Evolutionary conservation across 148 eudicot genomes (phyloP).

Genomic region (Suaeda aralocaspica): DNA sequence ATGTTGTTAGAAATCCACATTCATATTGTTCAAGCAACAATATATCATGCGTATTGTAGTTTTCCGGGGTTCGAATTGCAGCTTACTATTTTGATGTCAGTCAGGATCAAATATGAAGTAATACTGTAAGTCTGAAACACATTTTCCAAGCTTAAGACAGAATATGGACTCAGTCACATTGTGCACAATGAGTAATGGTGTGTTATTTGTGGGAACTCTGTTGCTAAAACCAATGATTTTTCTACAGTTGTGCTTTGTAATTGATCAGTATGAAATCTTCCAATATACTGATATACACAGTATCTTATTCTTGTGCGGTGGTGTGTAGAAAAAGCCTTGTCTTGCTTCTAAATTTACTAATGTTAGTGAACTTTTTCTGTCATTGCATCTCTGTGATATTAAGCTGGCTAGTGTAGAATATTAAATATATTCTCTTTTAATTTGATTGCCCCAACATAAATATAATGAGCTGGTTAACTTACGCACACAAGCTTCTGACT

Average conservation of each 20-base stretch:
- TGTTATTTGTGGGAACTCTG: neutral
- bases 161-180: neutral
- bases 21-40: neutral
- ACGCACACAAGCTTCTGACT: no score
- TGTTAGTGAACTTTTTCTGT: no score
- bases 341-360: no score
- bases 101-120: no score
- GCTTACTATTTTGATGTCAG: neutral
- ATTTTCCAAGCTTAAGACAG: neutral
- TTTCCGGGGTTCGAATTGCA: neutral
- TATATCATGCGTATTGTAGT: neutral
- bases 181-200: neutral
- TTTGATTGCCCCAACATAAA: no score
- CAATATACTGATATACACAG: no score
- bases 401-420: no score
- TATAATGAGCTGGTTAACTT: no score
- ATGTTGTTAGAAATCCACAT: neutral
- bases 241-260: neutral
- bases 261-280: neutral
- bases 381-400: no score
- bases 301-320: neutral
- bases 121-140: no score
- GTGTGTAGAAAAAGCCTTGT: neutral
- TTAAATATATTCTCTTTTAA: no score
- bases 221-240: neutral